phyloP scores from a whole-genome alignment of 2,329 filamentous ascomycete species.

The Sporothrix pseudoabietina region DNA sequence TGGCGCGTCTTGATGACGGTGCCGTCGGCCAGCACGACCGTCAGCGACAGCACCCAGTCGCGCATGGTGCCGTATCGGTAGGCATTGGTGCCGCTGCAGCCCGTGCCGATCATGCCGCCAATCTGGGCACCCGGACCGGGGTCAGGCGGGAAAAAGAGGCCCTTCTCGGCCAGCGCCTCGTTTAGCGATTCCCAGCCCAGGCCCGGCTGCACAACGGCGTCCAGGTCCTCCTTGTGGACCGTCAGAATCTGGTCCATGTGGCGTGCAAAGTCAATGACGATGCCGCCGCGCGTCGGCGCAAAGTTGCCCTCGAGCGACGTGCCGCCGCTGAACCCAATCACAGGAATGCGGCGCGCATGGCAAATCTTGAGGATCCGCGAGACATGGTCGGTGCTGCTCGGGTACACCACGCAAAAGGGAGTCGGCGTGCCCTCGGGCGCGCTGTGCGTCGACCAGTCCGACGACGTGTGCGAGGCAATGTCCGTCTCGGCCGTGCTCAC shows the following conservation, averaged over 20 bases:
- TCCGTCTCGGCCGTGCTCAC: conserved; percentile 63
- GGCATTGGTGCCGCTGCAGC: conserved; percentile 78
- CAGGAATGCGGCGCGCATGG: conserved; percentile 76
- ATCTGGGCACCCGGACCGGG: conserved; percentile 91
- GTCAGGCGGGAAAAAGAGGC: conserved; percentile 89
- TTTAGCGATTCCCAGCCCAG: conserved; percentile 87
- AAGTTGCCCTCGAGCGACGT: conserved; percentile 90
- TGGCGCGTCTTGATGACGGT: conserved; percentile 88
- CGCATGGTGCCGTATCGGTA: conserved; percentile 94
- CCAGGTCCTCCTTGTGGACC: conserved; percentile 75
- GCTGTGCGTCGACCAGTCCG: conserved; percentile 63
- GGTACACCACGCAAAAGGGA: conserved; percentile 74
- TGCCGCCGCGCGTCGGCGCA: conserved; percentile 76
- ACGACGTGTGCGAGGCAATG: conserved; percentile 59
- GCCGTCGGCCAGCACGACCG: conserved; percentile 86
- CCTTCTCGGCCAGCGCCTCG: conserved; percentile 69
- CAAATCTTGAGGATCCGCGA: conserved; percentile 88
- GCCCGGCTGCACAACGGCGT: conserved; percentile 76
- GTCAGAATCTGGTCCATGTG: conserved; percentile 80
- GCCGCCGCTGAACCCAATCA: conserved; percentile 84
- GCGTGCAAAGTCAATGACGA: conserved; percentile 76
- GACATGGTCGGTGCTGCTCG: conserved; percentile 77
- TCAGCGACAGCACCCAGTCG: conserved; percentile 86
- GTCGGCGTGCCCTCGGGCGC: conserved; percentile 48
- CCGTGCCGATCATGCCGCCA: conserved; percentile 81